These are phyloP conservation scores for Malus orientalis DNA, from an alignment of 306 rosid genomes.

Conservation along the genomic window DNA sequence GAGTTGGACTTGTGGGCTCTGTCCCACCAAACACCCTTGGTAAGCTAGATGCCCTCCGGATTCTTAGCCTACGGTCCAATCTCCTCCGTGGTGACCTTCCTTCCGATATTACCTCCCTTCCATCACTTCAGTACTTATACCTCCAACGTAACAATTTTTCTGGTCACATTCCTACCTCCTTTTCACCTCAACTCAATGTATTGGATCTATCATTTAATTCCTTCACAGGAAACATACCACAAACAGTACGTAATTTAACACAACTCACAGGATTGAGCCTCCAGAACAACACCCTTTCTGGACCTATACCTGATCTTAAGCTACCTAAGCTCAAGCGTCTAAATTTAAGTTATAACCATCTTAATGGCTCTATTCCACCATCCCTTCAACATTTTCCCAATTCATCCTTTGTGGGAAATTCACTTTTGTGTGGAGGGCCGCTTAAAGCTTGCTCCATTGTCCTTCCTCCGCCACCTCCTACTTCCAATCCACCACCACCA, in stretches of 20 bases:
- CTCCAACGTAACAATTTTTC: slow-evolving; percentile 82
- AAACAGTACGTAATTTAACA: slow-evolving; percentile 50
- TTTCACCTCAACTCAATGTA: slow-evolving; percentile 52
- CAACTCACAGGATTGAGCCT: slow-evolving; percentile 58
- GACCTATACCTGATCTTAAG: slow-evolving; percentile 62
- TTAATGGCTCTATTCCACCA: slow-evolving; percentile 74
- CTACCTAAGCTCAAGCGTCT: slow-evolving; percentile 47
- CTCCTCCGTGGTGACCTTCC: slow-evolving; percentile 65
- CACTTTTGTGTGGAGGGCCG: slow-evolving; percentile 69
- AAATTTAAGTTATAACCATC: slow-evolving; percentile 75
- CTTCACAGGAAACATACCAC: slow-evolving; percentile 58
- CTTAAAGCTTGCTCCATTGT: slow-evolving; percentile 46
- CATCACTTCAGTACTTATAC: slow-evolving; percentile 59
- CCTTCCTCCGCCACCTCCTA: slow-evolving; percentile 44
- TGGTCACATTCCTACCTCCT: slow-evolving; percentile 65
- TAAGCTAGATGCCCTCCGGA: slow-evolving; percentile 58
- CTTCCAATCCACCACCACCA: slow-evolving; percentile 30
- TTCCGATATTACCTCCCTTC: slow-evolving; percentile 68
- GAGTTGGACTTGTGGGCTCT: slow-evolving; percentile 68
- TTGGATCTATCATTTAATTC: slow-evolving; percentile 83
- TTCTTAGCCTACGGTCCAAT: slow-evolving; percentile 83
- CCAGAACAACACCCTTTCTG: slow-evolving; percentile 76
- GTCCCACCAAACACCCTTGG: slow-evolving; percentile 70
- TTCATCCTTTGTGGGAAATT: slow-evolving; percentile 73
- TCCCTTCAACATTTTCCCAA: slow-evolving; percentile 48